Base-by-base conservation (phyloP, 2,329 filamentous ascomycete genomes). In the Metarhizium anisopliae region DNA sequence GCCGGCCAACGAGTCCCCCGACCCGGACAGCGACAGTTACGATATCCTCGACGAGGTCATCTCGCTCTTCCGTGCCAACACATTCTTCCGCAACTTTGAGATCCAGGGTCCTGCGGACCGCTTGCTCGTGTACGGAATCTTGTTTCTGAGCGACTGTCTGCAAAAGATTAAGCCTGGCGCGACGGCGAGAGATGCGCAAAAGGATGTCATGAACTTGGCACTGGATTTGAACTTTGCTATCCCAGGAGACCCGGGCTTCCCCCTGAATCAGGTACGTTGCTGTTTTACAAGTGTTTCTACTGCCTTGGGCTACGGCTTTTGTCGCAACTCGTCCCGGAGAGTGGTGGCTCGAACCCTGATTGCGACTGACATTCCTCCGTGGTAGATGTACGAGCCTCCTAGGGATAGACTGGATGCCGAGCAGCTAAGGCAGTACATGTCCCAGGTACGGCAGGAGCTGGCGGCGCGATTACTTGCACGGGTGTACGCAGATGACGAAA, bases 81-180 rank as follows among this genome's bases (percentile, higher is more conserved):
- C 93, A 58, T 93, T 99, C 74, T 99, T 97, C 81, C 89, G 94
- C 67, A 99, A 97, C 81, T 99, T 99, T 67, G 94, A 97, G 79
- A 95, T 97, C 77, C 93, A 96, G 75, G 94, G 94, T 14, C 89
- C 90, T 30, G 93, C 94, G 57, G 94, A 99, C 74, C 83, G 94
- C 45, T 84, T 97, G 67, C 81, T 99, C 63, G 92, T 97, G 67
- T 99, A 99, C 76, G 93, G 93, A 60, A 99, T 96, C 70, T 81
- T 95, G 69, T 97, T 93, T 74, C 82, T 97, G 66, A 93, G 87
- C 74, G 92, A 97, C 72, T 92, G 90, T 66, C 76, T 99, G 69
- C 78, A 80, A 66, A 95, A 94, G 80, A 91, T 97, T 68, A 90
- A 86, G 75, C 87, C 90, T 13, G 76, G 72, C 49, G 87, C 90